Percentiles rank a stretch among this genome's conserved stretches.
These are phyloP conservation scores for Neofusicoccum sp. DNA, from an alignment of 2,329 filamentous ascomycete species.

Conservation along the genomic window DNA sequence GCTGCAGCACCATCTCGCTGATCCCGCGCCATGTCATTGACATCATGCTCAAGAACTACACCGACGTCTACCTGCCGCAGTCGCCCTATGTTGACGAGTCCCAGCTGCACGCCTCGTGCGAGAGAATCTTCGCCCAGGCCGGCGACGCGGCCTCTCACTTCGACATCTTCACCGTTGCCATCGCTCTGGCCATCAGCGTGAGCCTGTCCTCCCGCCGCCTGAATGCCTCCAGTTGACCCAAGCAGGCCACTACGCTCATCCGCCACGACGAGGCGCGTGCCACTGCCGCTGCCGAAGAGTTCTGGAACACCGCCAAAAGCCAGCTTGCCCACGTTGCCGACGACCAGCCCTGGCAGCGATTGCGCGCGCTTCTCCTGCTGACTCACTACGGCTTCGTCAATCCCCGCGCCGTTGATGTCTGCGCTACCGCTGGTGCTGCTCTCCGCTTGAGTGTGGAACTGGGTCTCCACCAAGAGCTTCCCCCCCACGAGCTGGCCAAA, in stretches of 20 bases:
- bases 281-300: conserved; percentile 13
- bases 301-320: conserved; percentile 19
- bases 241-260: conserved; percentile 6
- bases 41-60: conserved; percentile 21
- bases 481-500: background rate
- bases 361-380: conserved; percentile 9
- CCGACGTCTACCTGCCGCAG: conserved; percentile 14
- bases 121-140: conserved; percentile 1
- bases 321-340: conserved; percentile 11
- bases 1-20: conserved; percentile 16
- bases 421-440: conserved; percentile 9
- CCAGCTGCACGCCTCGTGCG: conserved; percentile 1
- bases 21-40: conserved; percentile 20
- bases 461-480: conserved; percentile 10
- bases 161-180: conserved; percentile 19
- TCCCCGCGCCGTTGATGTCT: conserved; percentile 6
- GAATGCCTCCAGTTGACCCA: background rate
- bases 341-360: conserved; percentile 5
- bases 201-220: background rate
- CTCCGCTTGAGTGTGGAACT: conserved; percentile 5
- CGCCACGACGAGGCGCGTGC: conserved; percentile 17
- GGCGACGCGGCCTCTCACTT: background rate
- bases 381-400: conserved; percentile 21
- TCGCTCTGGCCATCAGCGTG: conserved; percentile 14
- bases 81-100: conserved; percentile 12